Evolutionary conservation across 371 early-diverging fungal genomes (phyloP).

Genomic region (Syncephalastrum sp.): DNA sequence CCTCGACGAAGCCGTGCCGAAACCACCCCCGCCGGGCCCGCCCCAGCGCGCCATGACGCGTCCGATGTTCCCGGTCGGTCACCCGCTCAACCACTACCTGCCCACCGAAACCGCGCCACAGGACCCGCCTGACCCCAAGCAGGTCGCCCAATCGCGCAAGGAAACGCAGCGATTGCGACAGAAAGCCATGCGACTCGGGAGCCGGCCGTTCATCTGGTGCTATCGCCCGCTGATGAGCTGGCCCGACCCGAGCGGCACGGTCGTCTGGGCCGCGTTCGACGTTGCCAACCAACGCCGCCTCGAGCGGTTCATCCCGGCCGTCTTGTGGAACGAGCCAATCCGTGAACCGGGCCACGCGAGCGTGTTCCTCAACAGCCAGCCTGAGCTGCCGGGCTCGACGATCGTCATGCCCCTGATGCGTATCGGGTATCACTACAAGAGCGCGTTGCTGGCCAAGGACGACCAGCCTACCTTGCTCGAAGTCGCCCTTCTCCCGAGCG

Average conservation of each 20-base stretch:
- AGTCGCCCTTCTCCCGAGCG: constrained; percentile 8
- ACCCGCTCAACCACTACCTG: constrained; percentile 11
- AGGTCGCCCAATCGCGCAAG: constrained; percentile 6
- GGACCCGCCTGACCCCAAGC: not conserved
- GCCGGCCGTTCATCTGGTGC: constrained; percentile 19
- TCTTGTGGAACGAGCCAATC: constrained; percentile 8
- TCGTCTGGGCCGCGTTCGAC: constrained; percentile 22
- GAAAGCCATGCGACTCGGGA: constrained; percentile 10
- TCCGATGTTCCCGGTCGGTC: constrained; percentile 5
- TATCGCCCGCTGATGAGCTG: constrained; percentile 13
- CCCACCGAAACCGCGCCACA: not conserved
- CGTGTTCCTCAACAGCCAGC: constrained; percentile 8
- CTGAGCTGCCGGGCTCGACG: constrained; percentile 10
- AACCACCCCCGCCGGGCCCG: not conserved
- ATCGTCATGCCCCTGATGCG: constrained; percentile 11
- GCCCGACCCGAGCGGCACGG: constrained; percentile 1
- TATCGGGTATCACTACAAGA: constrained; percentile 10
- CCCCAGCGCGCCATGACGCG: not conserved
- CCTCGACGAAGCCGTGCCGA: constrained; percentile 6
- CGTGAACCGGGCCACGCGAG: not conserved
- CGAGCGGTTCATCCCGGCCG: constrained; percentile 10
- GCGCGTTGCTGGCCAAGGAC: not conserved
- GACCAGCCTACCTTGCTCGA: constrained; percentile 5
- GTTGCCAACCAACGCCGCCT: constrained; percentile 13
- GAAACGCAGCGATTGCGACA: constrained; percentile 4